A percentile compares a stretch with the other conserved stretches of the same genome.
Evolutionary conservation across 495 filamentous ascomycete genomes (phyloP).

Genomic region (Haplographium delicatum): DNA sequence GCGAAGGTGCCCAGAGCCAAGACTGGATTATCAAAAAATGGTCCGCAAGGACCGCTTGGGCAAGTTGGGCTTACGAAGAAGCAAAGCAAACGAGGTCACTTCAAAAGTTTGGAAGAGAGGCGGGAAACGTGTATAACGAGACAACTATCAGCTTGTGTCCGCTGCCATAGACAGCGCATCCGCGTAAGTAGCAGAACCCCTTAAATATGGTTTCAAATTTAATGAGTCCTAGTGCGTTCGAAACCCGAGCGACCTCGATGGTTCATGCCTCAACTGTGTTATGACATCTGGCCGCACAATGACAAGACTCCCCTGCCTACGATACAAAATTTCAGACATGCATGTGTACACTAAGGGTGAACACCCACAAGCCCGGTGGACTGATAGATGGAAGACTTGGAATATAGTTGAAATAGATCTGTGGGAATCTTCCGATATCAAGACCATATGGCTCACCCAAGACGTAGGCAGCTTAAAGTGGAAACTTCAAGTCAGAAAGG

Average conservation of each 20-base stretch:
- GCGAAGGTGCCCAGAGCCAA: too few relatives aligned
- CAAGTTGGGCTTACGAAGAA: too few relatives aligned
- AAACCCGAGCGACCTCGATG: neutral
- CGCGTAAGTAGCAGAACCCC: neutral
- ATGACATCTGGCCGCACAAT: neutral
- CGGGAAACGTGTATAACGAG: neutral
- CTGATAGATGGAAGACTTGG: slow-evolving; percentile 19
- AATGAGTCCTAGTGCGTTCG: neutral
- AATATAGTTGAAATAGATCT: slow-evolving; percentile 18
- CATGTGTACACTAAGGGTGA: slow-evolving; percentile 8
- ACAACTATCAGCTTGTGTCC: neutral
- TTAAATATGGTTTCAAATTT: neutral
- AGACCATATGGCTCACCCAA: slow-evolving; percentile 18
- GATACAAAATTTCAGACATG: slow-evolving; percentile 17
- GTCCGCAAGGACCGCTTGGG: too few relatives aligned
- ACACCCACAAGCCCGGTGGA: slow-evolving; percentile 9
- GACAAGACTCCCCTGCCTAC: neutral
- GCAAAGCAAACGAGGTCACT: too few relatives aligned
- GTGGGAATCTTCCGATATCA: slow-evolving; percentile 13
- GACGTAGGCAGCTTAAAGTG: slow-evolving; percentile 8
- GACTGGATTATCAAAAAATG: too few relatives aligned
- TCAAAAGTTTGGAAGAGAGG: neutral
- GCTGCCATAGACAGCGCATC: neutral
- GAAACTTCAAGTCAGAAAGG: slow-evolving; percentile 10
- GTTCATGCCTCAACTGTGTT: neutral